A percentile compares a stretch with the other conserved stretches of the same genome.
phyloP scores from a whole-genome alignment of 495 filamentous ascomycete genomes.

The Oidiodendron maius region DNA sequence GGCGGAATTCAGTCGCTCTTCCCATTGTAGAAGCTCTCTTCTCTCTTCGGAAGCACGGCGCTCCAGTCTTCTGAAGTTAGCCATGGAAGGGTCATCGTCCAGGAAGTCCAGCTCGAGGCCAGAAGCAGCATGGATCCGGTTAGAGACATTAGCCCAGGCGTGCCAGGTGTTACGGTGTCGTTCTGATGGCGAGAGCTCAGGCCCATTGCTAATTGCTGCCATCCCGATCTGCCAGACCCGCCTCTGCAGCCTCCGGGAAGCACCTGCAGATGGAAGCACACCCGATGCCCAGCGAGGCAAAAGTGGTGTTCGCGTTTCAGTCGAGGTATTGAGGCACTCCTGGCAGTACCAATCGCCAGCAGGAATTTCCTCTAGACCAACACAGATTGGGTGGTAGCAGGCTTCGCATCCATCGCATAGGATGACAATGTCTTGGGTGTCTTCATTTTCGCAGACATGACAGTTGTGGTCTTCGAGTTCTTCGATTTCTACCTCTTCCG shows the following conservation, averaged over 20 bases:
- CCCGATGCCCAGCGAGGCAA: constrained; percentile 14
- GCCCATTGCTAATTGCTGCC: no score
- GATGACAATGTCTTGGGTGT: constrained; percentile 73
- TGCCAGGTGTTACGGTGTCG: constrained; percentile 39
- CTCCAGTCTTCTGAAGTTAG: constrained; percentile 44
- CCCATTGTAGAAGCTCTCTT: constrained; percentile 66
- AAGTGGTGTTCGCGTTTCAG: constrained; percentile 26
- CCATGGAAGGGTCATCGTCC: constrained; percentile 64
- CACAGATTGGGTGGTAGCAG: constrained; percentile 79
- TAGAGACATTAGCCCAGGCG: constrained; percentile 45
- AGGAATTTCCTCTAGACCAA: constrained; percentile 71
- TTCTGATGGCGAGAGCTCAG: no score
- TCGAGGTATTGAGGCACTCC: constrained; percentile 55
- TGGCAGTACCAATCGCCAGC: constrained; percentile 79
- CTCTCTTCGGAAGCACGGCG: constrained; percentile 56
- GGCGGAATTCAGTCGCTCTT: constrained; percentile 74
- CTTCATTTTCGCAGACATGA: constrained; percentile 68
- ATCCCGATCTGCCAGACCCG: no score
- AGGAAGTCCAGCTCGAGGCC: constrained; percentile 85
- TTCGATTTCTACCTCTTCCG: constrained; percentile 40
- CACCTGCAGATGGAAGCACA: constrained; percentile 14
- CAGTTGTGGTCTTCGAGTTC: constrained; percentile 49
- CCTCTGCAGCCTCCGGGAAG: constrained; percentile 40
- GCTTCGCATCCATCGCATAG: constrained; percentile 84
- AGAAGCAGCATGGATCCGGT: constrained; percentile 45